phyloP scores from a whole-genome alignment of 192 early-diverging fungal species.

The Coemansia sp. region DNA sequence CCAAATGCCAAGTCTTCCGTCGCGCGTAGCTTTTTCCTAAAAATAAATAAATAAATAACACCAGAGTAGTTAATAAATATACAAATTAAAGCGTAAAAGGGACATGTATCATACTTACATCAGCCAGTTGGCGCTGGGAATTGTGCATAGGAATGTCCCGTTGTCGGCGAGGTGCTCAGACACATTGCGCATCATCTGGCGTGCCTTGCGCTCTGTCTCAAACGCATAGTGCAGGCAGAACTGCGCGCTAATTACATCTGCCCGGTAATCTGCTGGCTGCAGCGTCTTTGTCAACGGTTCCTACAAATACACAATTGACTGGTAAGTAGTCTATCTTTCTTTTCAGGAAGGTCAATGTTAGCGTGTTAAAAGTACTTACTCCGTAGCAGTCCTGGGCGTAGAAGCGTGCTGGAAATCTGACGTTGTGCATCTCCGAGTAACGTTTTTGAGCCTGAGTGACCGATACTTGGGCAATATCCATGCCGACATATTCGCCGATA shows the following conservation, averaged over 20 bases:
- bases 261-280: constrained; percentile 55
- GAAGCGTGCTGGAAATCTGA: constrained; percentile 74
- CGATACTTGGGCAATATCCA: constrained; percentile 89
- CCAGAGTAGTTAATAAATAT: background rate
- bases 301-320: constrained; percentile 14
- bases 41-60: background rate
- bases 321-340: background rate
- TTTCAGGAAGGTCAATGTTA: background rate
- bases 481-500: constrained; percentile 76
- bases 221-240: constrained; percentile 98
- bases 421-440: constrained; percentile 59
- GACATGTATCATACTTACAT: constrained; percentile 58
- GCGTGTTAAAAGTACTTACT: constrained; percentile 13
- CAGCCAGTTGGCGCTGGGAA: constrained; percentile 90
- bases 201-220: constrained; percentile 77
- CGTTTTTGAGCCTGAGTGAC: constrained; percentile 78
- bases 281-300: constrained; percentile 62
- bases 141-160: constrained; percentile 89
- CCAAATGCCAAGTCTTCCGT: constrained; percentile 63
- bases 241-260: constrained; percentile 92
- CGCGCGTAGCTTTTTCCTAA: constrained; percentile 59
- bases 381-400: constrained; percentile 87
- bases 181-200: constrained; percentile 82
- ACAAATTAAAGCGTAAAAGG: background rate
- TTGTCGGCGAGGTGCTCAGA: constrained; percentile 66